Percentiles rank a stretch among this genome's conserved stretches.
Evolutionary conservation across 768 basidiomycete genomes (phyloP).

Genomic region (Lenzites betulinus): DNA sequence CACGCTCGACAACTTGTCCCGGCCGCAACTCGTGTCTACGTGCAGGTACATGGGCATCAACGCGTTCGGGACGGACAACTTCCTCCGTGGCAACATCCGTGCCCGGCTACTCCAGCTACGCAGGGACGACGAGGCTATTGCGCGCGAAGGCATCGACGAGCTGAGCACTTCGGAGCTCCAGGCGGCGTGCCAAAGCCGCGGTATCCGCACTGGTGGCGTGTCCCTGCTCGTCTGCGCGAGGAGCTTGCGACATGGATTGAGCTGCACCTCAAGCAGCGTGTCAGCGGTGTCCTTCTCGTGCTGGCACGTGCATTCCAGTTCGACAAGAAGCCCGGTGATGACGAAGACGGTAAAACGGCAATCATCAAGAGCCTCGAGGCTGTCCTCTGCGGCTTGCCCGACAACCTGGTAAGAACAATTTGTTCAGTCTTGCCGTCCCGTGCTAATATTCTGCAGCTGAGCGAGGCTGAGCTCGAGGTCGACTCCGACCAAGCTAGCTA

Average conservation of each 20-base stretch:
- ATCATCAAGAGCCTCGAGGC: slow-evolving; percentile 84
- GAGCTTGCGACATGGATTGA: slow-evolving; percentile 93
- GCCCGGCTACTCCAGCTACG: slow-evolving; percentile 79
- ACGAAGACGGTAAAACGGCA: slow-evolving; percentile 80
- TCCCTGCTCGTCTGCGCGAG: slow-evolving; percentile 84
- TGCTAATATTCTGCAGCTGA: slow-evolving; percentile 57
- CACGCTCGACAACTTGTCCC: slow-evolving; percentile 95
- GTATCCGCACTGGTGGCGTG: slow-evolving; percentile 85
- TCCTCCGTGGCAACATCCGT: slow-evolving; percentile 89
- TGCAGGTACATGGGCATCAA: slow-evolving; percentile 98
- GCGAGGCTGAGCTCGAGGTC: slow-evolving; percentile 96
- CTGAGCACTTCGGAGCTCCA: slow-evolving; percentile 92
- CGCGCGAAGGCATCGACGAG: slow-evolving; percentile 85
- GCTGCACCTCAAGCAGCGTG: slow-evolving; percentile 85
- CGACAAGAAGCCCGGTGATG: slow-evolving; percentile 70
- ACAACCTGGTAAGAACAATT: slow-evolving; percentile 90
- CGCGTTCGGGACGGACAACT: slow-evolving; percentile 98
- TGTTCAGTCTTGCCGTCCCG: slow-evolving; percentile 18
- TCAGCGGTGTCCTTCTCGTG: slow-evolving; percentile 92
- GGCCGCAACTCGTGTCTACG: slow-evolving; percentile 98
- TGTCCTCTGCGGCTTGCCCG: slow-evolving; percentile 90
- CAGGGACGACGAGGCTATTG: slow-evolving; percentile 91
- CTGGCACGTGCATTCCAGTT: slow-evolving; percentile 96
- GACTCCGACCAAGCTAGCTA: slow-evolving; percentile 92
- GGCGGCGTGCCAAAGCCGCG: slow-evolving; percentile 90